phyloP scores from a whole-genome alignment of 805 yeast species.

The Wickerhamomyces canadensis region DNA sequence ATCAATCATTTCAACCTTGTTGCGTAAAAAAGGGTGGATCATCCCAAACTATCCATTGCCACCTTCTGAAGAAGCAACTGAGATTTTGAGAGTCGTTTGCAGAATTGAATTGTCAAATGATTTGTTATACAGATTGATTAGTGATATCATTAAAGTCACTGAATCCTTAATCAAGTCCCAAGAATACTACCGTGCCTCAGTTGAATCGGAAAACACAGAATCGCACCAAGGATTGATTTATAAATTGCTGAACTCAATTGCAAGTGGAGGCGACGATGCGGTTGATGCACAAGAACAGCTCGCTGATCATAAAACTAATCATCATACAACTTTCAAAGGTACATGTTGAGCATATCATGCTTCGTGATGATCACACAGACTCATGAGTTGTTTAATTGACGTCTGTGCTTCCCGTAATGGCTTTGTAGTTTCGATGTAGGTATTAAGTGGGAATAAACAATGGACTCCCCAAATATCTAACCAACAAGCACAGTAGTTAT shows the following conservation, averaged over 20 bases:
- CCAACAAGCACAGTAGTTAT: too few species aligned
- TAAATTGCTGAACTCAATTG: conserved; percentile 46
- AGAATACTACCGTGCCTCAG: conserved; percentile 22
- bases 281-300: conserved; percentile 8
- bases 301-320: conserved; percentile 18
- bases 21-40: conserved; percentile 81
- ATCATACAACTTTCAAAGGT: conserved; percentile 25
- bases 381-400: too few species aligned
- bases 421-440: too few species aligned
- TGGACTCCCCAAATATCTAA: too few species aligned
- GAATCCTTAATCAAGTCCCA: conserved; percentile 48
- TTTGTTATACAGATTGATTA: conserved; percentile 58
- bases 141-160: conserved; percentile 47
- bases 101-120: conserved; percentile 60
- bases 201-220: conserved; percentile 9
- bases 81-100: conserved; percentile 81
- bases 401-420: too few species aligned
- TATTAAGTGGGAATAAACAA: too few species aligned
- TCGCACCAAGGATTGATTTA: conserved; percentile 32
- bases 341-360: conserved; percentile 21
- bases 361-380: too few species aligned
- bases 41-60: conserved; percentile 88
- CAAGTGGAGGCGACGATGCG: conserved; percentile 50
- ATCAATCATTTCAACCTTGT: conserved; percentile 59
- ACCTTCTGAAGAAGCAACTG: conserved; percentile 45